Conservation (phyloP, 1,284 basidiomycete genomes). For the Rhodotorula sp. region DNA sequence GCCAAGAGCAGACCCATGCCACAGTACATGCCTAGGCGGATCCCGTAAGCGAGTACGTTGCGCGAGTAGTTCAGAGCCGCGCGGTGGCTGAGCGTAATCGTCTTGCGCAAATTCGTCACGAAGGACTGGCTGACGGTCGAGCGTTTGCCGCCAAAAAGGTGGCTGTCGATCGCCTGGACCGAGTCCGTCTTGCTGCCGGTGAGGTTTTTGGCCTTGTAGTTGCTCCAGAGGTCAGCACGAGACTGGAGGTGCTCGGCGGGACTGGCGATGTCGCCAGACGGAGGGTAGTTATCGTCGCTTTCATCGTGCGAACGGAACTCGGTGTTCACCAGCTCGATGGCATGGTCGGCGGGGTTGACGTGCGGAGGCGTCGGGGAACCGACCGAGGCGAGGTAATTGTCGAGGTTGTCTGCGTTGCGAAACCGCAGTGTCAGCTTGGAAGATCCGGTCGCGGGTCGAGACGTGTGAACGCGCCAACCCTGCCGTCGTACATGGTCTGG, state of each 20-base stretch:
- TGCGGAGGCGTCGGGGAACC: constrained; percentile 39
- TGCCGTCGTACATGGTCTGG: constrained; percentile 27
- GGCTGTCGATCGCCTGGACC: background rate
- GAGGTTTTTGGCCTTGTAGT: no score
- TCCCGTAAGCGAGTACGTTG: constrained; percentile 63
- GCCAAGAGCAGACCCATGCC: constrained; percentile 38
- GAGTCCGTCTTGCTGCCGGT: background rate
- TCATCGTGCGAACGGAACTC: constrained; percentile 38
- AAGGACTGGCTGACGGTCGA: background rate
- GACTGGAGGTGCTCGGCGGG: no score
- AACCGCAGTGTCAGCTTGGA: background rate
- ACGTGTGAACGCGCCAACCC: background rate
- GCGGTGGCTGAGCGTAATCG: constrained; percentile 35
- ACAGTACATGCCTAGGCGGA: constrained; percentile 61
- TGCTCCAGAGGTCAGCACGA: no score
- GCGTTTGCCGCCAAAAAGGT: constrained; percentile 8
- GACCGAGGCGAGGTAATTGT: constrained; percentile 40
- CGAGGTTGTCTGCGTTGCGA: constrained; percentile 11
- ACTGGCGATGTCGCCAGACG: background rate
- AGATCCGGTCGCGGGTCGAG: background rate
- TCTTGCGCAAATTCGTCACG: constrained; percentile 11
- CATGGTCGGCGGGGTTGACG: constrained; percentile 47
- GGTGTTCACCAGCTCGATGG: constrained; percentile 45
- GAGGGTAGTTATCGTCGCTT: background rate
- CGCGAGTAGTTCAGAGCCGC: constrained; percentile 42